A percentile compares a stretch with the other conserved stretches of the same genome.
phyloP scores from a whole-genome alignment of 176 grass and related monocot genomes.

The Paspalum notatum region DNA sequence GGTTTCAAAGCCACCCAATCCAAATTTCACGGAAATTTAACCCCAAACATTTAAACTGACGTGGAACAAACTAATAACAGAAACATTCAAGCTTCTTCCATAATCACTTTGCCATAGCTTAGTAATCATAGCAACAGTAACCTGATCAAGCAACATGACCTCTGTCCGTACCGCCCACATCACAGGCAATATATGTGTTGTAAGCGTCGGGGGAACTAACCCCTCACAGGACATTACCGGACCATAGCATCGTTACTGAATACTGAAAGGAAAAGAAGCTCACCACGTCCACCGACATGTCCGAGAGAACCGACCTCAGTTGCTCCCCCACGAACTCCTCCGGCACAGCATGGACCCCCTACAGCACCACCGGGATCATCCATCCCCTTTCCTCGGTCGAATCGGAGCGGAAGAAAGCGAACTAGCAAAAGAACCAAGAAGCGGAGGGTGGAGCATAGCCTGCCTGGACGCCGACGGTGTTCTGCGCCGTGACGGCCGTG shows the following conservation, averaged over 20 bases:
- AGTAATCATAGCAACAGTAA: neutral
- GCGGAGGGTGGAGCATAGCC: neutral
- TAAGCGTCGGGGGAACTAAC: neutral
- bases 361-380: neutral
- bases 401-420: neutral
- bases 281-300: conserved; percentile 96
- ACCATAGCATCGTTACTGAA: neutral
- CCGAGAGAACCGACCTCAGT: conserved; percentile 80
- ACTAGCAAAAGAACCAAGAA: neutral
- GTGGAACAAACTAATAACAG: neutral
- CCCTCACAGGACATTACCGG: neutral
- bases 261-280: conserved; percentile 15
- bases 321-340: conserved; percentile 79
- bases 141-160: neutral
- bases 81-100: neutral
- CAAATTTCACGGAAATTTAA: neutral
- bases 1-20: neutral
- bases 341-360: conserved; percentile 86
- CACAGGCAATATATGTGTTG: neutral
- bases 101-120: neutral
- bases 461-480: conserved; percentile 92
- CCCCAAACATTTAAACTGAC: neutral
- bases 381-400: neutral
- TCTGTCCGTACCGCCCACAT: neutral
- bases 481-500: conserved; percentile 93